phyloP scores from a whole-genome alignment of 1,284 basidiomycete genomes.

The Chondrostereum purpureum region DNA sequence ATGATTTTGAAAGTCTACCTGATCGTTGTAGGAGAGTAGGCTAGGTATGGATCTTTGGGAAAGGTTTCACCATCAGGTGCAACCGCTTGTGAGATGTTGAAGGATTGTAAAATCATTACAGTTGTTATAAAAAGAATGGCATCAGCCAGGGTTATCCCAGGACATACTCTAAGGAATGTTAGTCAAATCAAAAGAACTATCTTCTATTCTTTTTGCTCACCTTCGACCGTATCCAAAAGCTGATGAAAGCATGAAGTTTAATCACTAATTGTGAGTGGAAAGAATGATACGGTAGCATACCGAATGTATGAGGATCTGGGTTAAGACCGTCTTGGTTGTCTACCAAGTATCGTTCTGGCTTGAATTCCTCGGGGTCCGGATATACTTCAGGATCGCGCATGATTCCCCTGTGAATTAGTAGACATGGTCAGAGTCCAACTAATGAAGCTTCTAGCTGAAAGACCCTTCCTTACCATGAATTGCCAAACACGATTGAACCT shows the following conservation, averaged over 20 bases:
- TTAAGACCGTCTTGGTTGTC: too few species aligned
- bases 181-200: background rate
- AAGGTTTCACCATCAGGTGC: too few species aligned
- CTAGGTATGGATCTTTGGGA: too few species aligned
- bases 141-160: background rate
- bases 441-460: conserved; percentile 10
- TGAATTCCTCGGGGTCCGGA: conserved; percentile 14
- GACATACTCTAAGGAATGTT: conserved; percentile 32
- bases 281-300: conserved; percentile 1
- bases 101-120: conserved; percentile 1
- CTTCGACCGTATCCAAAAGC: conserved; percentile 9
- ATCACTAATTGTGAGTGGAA: too few species aligned
- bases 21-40: too few species aligned
- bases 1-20: too few species aligned
- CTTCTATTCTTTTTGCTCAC: conserved; percentile 5
- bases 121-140: conserved; percentile 1
- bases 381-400: conserved; percentile 14
- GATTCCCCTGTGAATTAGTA: conserved; percentile 10
- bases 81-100: too few species aligned
- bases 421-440: background rate
- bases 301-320: background rate
- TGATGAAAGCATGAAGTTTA: too few species aligned
- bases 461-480: conserved; percentile 8
- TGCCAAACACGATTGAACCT: conserved; percentile 13
- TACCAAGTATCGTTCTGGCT: conserved; percentile 17